Base-by-base conservation (phyloP, 306 rosid genomes). In the Citrullus mucosospermus region DNA sequence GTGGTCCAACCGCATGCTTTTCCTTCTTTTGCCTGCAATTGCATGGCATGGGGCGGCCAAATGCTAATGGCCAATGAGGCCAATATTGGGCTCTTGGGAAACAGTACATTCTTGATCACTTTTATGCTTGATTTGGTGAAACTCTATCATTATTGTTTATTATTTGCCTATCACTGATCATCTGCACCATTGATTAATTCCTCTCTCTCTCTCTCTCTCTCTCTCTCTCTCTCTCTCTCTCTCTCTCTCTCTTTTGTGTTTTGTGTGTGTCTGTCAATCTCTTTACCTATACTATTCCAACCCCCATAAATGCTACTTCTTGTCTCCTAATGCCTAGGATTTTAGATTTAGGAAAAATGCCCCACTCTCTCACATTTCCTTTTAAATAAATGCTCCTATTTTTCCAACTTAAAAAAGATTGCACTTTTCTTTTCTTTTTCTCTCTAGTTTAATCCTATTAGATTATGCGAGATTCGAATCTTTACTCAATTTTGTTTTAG, bases 1-100 rank as follows among this genome's bases (percentile, higher is more conserved):
- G 73, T 66, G 73, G 73, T 66, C 73, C 73, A 62, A 16, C 10
- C 43, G 69, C 69, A 62, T 61, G 68, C 68, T 32, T 58, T 62
- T 30, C 6, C 8, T 30, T 14, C 50, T 44, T 44, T 44, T 0
- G 39, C 39, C 39, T 36, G 39, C 39, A 4, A 3, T 4, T 16
- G 57, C 57, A 53, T 32, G 30, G 60, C 60, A 57, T 57, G 62
- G 32, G 20, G 71, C 71, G 30, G 48, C 22, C 14, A 8, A 53
- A 53, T 53, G 50, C 15, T 51, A 9, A 3, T 34, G 16, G 16
- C 73, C 65, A 59, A 59, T 59, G 57, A 12, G 16, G 57, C 57
- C 57, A 48, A 48, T 48, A 48, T 48, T 48, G 54, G 63, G 14
- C 15, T 39, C 13, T 39, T 65, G 0, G 72, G 6, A 65, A 65